Conservation (phyloP, 2,329 filamentous ascomycete genomes). For the Ophiostoma himal-ulmi region DNA sequence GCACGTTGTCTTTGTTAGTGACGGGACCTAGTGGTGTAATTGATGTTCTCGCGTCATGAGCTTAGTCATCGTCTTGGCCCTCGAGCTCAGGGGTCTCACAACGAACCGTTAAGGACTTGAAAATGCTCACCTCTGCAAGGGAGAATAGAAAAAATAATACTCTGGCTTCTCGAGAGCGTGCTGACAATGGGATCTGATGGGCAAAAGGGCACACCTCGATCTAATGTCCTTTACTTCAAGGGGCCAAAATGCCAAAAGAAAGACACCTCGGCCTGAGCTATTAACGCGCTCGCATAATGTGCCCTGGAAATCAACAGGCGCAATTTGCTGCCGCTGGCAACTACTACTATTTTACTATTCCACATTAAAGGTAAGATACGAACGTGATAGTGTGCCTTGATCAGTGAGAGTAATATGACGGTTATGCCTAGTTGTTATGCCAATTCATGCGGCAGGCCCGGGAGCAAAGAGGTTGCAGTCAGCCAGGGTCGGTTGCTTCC, state of each 20-base stretch:
- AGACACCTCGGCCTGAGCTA: not conserved
- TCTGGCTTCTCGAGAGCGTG: not conserved
- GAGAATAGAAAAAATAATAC: not conserved
- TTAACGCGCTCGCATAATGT: not conserved
- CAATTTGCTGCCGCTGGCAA: not conserved
- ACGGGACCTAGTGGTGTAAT: constrained; percentile 7
- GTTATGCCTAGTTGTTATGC: not conserved
- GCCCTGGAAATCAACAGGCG: not conserved
- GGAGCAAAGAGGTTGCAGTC: not conserved
- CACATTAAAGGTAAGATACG: no score
- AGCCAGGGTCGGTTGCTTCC: not conserved
- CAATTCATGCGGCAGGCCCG: not conserved
- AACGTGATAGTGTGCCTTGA: not conserved
- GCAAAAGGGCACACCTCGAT: not conserved
- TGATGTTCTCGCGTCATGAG: not conserved
- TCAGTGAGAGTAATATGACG: not conserved
- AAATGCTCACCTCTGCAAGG: not conserved
- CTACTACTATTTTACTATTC: no score
- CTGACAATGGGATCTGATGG: not conserved
- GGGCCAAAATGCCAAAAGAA: not conserved
- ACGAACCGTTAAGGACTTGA: not conserved
- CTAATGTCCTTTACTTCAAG: not conserved
- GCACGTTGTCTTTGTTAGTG: constrained; percentile 2
- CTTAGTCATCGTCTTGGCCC: not conserved
- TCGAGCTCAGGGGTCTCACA: not conserved